Conservation (phyloP, 768 basidiomycete genomes). For the Tricholoma flavovirens region DNA sequence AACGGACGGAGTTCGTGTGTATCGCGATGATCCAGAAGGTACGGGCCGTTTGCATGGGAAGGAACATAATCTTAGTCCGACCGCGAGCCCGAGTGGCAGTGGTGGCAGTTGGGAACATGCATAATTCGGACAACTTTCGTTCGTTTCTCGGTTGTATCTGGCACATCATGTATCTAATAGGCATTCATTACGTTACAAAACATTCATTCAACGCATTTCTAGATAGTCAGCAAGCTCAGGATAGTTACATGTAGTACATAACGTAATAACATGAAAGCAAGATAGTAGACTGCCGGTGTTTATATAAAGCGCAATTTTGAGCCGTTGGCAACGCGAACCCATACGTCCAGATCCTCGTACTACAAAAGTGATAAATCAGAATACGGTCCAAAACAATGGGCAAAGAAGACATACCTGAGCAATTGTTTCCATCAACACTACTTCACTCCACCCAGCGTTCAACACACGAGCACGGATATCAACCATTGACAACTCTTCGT, state of each 20-base stretch:
- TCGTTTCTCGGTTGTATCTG: background rate
- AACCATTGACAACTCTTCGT: conserved; percentile 71
- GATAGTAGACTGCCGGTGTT: background rate
- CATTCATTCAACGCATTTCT: background rate
- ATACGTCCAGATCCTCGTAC: conserved; percentile 86
- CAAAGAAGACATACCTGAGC: conserved; percentile 48
- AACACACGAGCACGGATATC: conserved; percentile 85
- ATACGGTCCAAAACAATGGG: conserved; percentile 7
- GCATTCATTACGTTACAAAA: background rate
- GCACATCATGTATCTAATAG: conserved; percentile 4
- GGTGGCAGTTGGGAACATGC: conserved; percentile 77
- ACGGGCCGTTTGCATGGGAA: conserved; percentile 22
- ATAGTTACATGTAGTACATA: conserved; percentile 2
- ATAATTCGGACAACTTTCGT: conserved; percentile 16
- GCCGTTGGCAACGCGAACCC: conserved; percentile 77
- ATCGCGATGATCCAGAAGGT: conserved; percentile 51
- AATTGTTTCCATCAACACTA: conserved; percentile 83
- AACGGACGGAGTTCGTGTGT: conserved; percentile 29
- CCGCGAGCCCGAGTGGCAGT: conserved; percentile 39
- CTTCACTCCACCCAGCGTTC: conserved; percentile 86
- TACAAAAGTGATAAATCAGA: conserved; percentile 25
- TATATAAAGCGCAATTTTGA: conserved; percentile 70
- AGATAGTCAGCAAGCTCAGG: background rate
- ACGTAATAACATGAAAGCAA: background rate
- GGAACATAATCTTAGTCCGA: conserved; percentile 13